These are phyloP conservation scores for Tolypocladium endophyticum DNA, from an alignment of 2,329 filamentous ascomycete species.

Conservation along the genomic window DNA sequence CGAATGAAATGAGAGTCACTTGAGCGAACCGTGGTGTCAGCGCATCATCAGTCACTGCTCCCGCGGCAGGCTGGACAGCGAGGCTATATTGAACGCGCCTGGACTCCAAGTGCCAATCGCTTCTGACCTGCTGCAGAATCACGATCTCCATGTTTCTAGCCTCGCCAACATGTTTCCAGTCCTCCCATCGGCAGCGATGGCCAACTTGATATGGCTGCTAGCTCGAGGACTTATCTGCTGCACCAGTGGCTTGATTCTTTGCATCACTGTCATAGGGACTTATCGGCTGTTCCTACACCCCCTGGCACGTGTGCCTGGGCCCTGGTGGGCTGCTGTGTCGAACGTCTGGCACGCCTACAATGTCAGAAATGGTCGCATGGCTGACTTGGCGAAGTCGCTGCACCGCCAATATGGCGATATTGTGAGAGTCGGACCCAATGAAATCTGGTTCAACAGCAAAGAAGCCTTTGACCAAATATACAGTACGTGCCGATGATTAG, in stretches of 20 bases:
- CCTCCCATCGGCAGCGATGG: not conserved
- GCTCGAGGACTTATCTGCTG: not conserved
- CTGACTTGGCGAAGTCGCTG: conserved; percentile 29
- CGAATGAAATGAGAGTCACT: not conserved
- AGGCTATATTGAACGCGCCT: not conserved
- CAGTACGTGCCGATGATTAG: conserved; percentile 18
- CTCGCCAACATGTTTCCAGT: not conserved
- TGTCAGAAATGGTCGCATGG: conserved; percentile 30
- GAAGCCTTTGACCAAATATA: conserved; percentile 39
- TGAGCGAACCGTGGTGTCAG: not conserved
- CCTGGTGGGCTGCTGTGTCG: conserved; percentile 33
- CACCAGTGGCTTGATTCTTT: not conserved
- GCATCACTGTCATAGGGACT: conserved; percentile 9
- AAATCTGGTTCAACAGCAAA: conserved; percentile 39
- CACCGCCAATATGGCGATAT: conserved; percentile 36
- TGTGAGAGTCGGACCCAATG: conserved; percentile 43
- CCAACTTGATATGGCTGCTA: not conserved
- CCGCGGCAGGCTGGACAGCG: not conserved
- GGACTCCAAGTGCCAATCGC: not conserved
- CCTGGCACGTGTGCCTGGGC: conserved; percentile 34
- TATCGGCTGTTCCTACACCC: conserved; percentile 35
- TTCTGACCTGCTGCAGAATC: no score
- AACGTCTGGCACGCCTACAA: conserved; percentile 37
- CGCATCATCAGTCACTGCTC: not conserved
- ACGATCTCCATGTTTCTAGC: not conserved